phyloP scores from a whole-genome alignment of 169 alveolate genomes.

The Ichthyophthirius multifiliis region DNA sequence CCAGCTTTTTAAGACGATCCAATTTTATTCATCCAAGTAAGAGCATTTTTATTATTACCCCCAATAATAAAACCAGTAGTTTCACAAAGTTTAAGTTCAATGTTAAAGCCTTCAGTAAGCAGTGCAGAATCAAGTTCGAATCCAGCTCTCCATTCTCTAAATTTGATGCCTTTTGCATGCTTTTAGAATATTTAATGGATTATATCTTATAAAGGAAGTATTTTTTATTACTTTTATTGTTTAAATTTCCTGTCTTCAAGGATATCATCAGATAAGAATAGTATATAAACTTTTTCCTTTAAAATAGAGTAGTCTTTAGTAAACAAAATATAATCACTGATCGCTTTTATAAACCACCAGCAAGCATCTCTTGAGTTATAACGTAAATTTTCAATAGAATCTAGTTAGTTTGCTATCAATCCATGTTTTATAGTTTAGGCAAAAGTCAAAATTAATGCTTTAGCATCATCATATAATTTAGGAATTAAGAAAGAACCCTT shows the following conservation, averaged over 20 bases:
- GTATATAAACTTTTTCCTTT: constrained; percentile 75
- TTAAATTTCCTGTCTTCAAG: constrained; percentile 49
- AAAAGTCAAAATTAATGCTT: constrained; percentile 78
- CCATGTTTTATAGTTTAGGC: constrained; percentile 93
- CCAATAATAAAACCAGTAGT: constrained; percentile 89
- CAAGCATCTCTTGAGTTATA: constrained; percentile 96
- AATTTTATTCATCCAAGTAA: constrained; percentile 98
- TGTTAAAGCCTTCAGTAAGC: constrained; percentile 93
- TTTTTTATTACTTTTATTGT: constrained; percentile 31
- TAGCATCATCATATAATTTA: constrained; percentile 70
- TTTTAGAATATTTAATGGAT: constrained; percentile 79
- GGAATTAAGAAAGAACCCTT: too few species aligned
- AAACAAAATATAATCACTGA: constrained; percentile 82
- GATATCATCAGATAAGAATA: constrained; percentile 76
- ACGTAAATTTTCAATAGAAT: constrained; percentile 89
- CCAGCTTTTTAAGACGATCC: constrained; percentile 89
- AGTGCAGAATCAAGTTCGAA: constrained; percentile 84
- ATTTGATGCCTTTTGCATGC: constrained; percentile 88
- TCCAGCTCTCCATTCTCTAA: constrained; percentile 96
- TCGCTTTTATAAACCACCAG: constrained; percentile 91
- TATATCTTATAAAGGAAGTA: constrained; percentile 67
- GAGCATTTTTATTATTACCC: constrained; percentile 92
- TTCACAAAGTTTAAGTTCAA: constrained; percentile 74
- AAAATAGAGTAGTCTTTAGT: constrained; percentile 84
- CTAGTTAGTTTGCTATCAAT: constrained; percentile 92